These are phyloP conservation scores for Monilinia polystroma DNA, from an alignment of 2,329 filamentous ascomycete genomes.

Conservation along the genomic window DNA sequence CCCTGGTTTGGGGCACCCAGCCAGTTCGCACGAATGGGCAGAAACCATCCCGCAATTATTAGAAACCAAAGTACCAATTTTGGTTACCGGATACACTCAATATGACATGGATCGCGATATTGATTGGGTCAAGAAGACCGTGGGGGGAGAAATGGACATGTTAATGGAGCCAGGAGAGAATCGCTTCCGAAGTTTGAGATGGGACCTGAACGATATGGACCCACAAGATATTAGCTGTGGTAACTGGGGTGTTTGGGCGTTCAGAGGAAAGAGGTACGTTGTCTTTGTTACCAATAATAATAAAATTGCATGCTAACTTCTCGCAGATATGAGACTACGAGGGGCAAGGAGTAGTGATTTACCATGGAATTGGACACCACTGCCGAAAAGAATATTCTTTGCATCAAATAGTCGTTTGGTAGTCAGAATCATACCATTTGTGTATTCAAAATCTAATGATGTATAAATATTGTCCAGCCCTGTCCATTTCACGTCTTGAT, in stretches of 20 bases:
- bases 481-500: neutral
- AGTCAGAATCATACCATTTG: neutral
- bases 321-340: slow-evolving; percentile 40
- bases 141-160: slow-evolving; percentile 86
- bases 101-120: slow-evolving; percentile 93
- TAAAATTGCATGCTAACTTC: slow-evolving; percentile 23
- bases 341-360: slow-evolving; percentile 28
- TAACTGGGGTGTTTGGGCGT: slow-evolving; percentile 97
- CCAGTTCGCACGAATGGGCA: slow-evolving; percentile 90
- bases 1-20: slow-evolving; percentile 90
- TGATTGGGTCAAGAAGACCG: slow-evolving; percentile 82
- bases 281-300: neutral
- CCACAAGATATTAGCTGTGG: slow-evolving; percentile 92
- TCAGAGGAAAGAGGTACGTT: slow-evolving; percentile 88
- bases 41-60: slow-evolving; percentile 85
- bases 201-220: slow-evolving; percentile 96
- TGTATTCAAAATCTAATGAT: slow-evolving; percentile 8
- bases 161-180: slow-evolving; percentile 93
- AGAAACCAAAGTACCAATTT: slow-evolving; percentile 92
- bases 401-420: neutral
- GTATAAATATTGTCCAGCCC: slow-evolving; percentile 2
- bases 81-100: slow-evolving; percentile 94
- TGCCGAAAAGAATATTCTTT: neutral
- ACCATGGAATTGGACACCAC: neutral
- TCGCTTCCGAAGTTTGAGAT: slow-evolving; percentile 85